These are phyloP conservation scores for Leptographium galeiforme DNA, from an alignment of 2,329 filamentous ascomycete genomes.

Conservation along the genomic window DNA sequence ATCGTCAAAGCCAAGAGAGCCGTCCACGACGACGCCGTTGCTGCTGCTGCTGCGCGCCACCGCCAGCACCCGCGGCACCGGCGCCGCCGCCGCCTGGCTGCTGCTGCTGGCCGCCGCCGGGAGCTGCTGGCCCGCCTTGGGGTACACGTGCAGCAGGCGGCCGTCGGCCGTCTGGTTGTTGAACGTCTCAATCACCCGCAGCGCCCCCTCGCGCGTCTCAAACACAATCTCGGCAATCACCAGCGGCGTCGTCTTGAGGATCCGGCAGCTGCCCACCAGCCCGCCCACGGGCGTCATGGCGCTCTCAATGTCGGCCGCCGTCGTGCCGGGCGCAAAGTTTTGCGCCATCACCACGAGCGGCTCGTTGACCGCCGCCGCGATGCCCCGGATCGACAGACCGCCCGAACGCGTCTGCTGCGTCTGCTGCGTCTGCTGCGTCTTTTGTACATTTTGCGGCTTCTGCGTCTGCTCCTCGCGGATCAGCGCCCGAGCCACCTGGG, in stretches of 20 bases:
- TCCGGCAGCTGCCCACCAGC: constrained; percentile 50
- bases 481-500: constrained; percentile 32
- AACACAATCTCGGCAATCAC: constrained; percentile 71
- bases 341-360: constrained; percentile 62
- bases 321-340: constrained; percentile 73
- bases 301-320: constrained; percentile 69
- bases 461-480: constrained; percentile 22
- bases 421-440: constrained; percentile 9
- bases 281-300: constrained; percentile 67
- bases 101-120: constrained; percentile 13
- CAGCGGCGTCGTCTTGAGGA: constrained; percentile 55
- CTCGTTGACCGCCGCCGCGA: constrained; percentile 34
- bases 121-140: constrained; percentile 33
- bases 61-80: constrained; percentile 18
- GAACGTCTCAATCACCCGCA: constrained; percentile 62
- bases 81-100: constrained; percentile 12
- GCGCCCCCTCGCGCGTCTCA: constrained; percentile 56
- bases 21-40: constrained; percentile 35
- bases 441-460: constrained; percentile 15
- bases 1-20: constrained; percentile 39
- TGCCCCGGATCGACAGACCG: constrained; percentile 59
- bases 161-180: constrained; percentile 72
- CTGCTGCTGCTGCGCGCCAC: constrained; percentile 17
- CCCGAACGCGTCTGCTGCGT: constrained; percentile 18
- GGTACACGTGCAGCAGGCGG: constrained; percentile 56